Percentiles rank a stretch among this genome's conserved stretches.
These are phyloP conservation scores for Stevia rebaudiana DNA, from an alignment of 140 eudicot genomes.

Conservation along the genomic window DNA sequence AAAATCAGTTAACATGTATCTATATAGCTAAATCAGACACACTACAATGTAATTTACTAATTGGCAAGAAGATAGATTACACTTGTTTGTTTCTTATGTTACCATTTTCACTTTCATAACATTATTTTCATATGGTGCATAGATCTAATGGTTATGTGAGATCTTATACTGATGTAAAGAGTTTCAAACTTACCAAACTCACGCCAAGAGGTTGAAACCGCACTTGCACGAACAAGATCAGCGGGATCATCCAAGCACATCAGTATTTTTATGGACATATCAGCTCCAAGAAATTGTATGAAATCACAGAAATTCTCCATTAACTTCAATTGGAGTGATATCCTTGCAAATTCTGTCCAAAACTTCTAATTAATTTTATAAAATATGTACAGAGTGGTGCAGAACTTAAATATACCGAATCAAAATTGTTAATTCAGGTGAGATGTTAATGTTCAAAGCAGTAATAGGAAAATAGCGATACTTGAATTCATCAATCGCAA, in stretches of 20 bases:
- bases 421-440: background rate
- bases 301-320: constrained; percentile 47
- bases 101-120: background rate
- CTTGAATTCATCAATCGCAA: constrained; percentile 15
- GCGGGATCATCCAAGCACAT: constrained; percentile 55
- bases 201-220: constrained; percentile 59
- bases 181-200: constrained; percentile 46
- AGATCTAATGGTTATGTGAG: background rate
- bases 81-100: background rate
- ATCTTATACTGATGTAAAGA: background rate
- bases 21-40: background rate
- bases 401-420: constrained; percentile 3
- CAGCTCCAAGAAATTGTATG: constrained; percentile 51
- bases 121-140: background rate
- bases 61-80: background rate
- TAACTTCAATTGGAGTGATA: constrained; percentile 7
- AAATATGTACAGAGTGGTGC: background rate
- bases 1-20: background rate
- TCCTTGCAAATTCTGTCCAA: background rate
- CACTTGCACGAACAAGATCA: constrained; percentile 59
- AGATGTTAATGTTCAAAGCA: background rate
- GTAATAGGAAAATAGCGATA: background rate
- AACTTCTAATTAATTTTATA: background rate
- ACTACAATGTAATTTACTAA: background rate
- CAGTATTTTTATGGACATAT: constrained; percentile 46